A percentile compares a stretch with the other conserved stretches of the same genome.
phyloP scores from a whole-genome alignment of 768 basidiomycete species.

The Mycena rosella region DNA sequence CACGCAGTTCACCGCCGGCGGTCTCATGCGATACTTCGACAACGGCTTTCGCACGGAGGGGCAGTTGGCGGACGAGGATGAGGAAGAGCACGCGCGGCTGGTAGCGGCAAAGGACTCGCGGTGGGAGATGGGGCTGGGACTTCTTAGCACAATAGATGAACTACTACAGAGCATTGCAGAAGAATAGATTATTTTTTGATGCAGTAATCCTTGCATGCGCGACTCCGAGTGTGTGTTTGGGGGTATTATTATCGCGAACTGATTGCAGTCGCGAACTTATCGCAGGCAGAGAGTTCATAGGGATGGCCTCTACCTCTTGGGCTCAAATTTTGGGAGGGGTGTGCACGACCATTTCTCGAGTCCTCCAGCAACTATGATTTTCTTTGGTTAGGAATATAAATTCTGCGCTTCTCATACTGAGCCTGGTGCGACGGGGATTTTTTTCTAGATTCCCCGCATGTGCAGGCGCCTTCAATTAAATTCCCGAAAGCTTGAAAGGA shows the following conservation, averaged over 20 bases:
- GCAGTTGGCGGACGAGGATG: background rate
- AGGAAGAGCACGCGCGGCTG: background rate
- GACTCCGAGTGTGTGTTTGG: no score
- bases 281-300: background rate
- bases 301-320: background rate
- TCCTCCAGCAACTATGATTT: no score
- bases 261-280: background rate
- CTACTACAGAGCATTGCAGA: background rate
- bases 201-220: no score
- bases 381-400: no score
- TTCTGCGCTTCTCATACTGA: no score
- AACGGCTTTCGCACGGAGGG: background rate
- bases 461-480: no score
- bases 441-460: no score
- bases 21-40: background rate
- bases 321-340: background rate
- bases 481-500: no score
- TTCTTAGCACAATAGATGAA: background rate
- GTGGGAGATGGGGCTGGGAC: background rate
- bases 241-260: background rate
- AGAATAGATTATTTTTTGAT: background rate
- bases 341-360: no score
- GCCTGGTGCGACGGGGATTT: no score
- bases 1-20: background rate
- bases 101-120: background rate